Evolutionary conservation across 2,329 filamentous ascomycete species (phyloP).

Genomic region (Polytolypa hystricis): DNA sequence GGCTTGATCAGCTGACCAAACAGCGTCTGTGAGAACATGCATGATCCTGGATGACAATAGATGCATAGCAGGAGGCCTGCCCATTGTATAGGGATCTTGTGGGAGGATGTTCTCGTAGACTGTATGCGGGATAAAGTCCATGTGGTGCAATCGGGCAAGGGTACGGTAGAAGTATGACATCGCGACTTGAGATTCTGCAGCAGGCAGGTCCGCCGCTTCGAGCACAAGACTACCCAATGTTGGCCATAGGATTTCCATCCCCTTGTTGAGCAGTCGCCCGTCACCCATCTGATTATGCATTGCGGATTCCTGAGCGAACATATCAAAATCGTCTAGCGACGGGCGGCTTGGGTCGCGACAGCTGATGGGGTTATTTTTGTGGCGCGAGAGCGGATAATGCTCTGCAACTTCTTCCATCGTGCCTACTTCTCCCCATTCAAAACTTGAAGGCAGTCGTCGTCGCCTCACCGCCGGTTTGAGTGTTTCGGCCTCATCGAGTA

Average conservation of each 20-base stretch:
- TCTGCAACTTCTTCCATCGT: constrained; percentile 23
- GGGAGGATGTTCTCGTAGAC: constrained; percentile 31
- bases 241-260: constrained; percentile 30
- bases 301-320: constrained; percentile 10
- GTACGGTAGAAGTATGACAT: constrained; percentile 36
- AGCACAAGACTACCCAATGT: constrained; percentile 31
- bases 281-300: constrained; percentile 10
- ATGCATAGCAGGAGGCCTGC: constrained; percentile 34
- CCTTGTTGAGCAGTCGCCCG: constrained; percentile 5
- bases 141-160: constrained; percentile 36
- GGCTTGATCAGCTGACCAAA: constrained; percentile 32
- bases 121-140: constrained; percentile 31
- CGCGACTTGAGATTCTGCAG: constrained; percentile 24
- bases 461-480: constrained; percentile 11
- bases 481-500: constrained; percentile 28
- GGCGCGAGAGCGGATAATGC: no score
- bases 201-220: constrained; percentile 26
- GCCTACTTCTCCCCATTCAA: constrained; percentile 17
- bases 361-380: not conserved
- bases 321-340: constrained; percentile 7
- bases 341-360: not conserved
- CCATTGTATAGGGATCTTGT: constrained; percentile 17
- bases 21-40: constrained; percentile 36
- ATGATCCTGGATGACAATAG: constrained; percentile 36
- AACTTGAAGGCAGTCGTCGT: constrained; percentile 18